A percentile compares a stretch with the other conserved stretches of the same genome.
These are phyloP conservation scores for Emmonsiellopsis sp. DNA, from an alignment of 2,329 filamentous ascomycete species.

Conservation along the genomic window DNA sequence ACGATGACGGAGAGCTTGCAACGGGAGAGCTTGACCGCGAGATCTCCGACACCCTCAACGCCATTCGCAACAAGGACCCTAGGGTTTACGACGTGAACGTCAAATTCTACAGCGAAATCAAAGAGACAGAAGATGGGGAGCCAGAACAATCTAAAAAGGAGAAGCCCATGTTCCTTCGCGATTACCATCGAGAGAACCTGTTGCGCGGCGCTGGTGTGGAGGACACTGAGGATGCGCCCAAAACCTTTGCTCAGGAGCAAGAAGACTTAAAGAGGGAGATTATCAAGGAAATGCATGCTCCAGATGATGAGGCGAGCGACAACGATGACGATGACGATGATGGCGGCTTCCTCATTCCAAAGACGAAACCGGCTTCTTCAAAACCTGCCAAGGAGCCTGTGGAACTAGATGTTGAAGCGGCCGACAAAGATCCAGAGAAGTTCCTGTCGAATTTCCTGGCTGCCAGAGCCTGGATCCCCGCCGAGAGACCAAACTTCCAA, in stretches of 20 bases:
- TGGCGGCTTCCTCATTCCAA: conserved; percentile 68
- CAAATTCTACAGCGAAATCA: conserved; percentile 65
- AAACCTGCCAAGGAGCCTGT: conserved; percentile 35
- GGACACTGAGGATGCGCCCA: conserved; percentile 44
- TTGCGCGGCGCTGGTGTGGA: conserved; percentile 57
- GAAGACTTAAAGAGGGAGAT: conserved; percentile 69
- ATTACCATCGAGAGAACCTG: conserved; percentile 91
- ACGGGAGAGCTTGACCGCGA: conserved; percentile 78
- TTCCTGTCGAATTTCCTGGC: conserved; percentile 94
- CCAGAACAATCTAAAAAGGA: conserved; percentile 51
- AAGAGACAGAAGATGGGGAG: conserved; percentile 38
- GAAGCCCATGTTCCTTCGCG: conserved; percentile 74
- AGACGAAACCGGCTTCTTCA: conserved; percentile 39
- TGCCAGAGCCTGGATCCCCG: conserved; percentile 79
- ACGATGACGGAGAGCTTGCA: conserved; percentile 79
- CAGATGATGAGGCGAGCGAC: conserved; percentile 35
- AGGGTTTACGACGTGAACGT: conserved; percentile 72
- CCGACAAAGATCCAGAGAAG: conserved; percentile 81
- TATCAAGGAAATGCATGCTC: conserved; percentile 68
- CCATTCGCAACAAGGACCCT: conserved; percentile 84
- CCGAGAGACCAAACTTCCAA: conserved; percentile 56
- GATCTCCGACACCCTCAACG: conserved; percentile 76
- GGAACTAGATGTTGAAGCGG: conserved; percentile 59
- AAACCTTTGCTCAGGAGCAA: conserved; percentile 82
- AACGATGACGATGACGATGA: conserved; percentile 49